Base-by-base conservation (phyloP, 371 early-diverging fungal genomes). In the Rhizopus arrhizus region DNA sequence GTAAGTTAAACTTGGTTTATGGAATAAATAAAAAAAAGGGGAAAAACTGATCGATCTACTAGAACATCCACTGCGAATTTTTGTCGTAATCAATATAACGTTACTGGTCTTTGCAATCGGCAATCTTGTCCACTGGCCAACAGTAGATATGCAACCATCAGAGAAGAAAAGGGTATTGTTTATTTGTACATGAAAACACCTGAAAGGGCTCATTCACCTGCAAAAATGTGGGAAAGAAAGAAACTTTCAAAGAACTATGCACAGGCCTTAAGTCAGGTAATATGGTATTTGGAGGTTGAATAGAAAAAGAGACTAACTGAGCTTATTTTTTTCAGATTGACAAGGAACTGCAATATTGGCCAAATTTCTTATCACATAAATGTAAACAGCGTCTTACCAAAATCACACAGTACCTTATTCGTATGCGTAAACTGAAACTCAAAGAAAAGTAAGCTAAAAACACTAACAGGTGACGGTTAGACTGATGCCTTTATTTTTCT, bases 41-140 rank as follows among this genome's bases (percentile, higher is more conserved):
- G 7, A 1, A 28, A 16, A 5, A 41, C 15, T 43, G 5, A 43
- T 43, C n/a, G 8, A 9, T 43, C 29, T 34, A 13, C 42, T 75
- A 92, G 89, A 70, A 96, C 96, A 10, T 74, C 85, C 28, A 89
- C 88, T 33, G 91, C 91, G 54, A 89, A 85, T 70, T 95, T 99
- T 62, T 99, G 99, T 82, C 91, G 96, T 68, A 98, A 99, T 73
- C 92, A 92, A 72, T 95, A 98, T 83, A 99, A 99, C 78, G 92
- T 98, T 7, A 96, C 99, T 7, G 99, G 99, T 46, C 85, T 98
- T 28, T 99, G 99, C 85, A 94, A 91, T 78, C 87, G 95, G 41
- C 91, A 91, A 68, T 93, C 95, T 9, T 99, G 99, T 76, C 99
- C 99, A 12, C 82, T 99, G 63, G 97, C 99, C 54, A 99, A 99